Percentiles rank a stretch among this genome's conserved stretches.
These are phyloP conservation scores for Bryoglossum gracile DNA, from an alignment of 495 filamentous ascomycete genomes.

Conservation along the genomic window DNA sequence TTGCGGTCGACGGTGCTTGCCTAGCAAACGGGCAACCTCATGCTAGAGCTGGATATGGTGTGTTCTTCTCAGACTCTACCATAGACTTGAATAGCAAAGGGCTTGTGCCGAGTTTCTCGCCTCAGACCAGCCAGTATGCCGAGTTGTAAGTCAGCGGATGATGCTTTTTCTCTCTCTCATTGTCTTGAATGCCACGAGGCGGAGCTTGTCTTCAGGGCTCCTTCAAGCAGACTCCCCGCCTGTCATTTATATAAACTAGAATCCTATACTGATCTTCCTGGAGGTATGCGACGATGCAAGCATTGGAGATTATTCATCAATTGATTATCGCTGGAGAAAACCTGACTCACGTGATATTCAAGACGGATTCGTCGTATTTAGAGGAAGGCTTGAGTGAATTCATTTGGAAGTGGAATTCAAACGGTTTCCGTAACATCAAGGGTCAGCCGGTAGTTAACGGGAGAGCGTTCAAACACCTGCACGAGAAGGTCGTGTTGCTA, in stretches of 20 bases:
- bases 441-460: conserved; percentile 24
- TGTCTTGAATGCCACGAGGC: too few species aligned
- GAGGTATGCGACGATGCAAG: conserved; percentile 31
- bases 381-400: conserved; percentile 21
- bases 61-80: conserved; percentile 5
- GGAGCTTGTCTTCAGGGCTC: too few species aligned
- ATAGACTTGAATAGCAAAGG: not conserved
- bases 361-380: conserved; percentile 29
- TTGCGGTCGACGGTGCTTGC: conserved; percentile 29
- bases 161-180: too few species aligned
- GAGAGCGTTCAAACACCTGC: conserved; percentile 22
- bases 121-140: conserved; percentile 33
- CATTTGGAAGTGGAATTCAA: conserved; percentile 25
- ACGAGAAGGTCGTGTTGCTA: conserved; percentile 14
- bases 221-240: too few species aligned
- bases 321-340: not conserved
- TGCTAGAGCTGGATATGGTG: conserved; percentile 28
- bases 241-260: too few species aligned
- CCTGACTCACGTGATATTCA: conserved; percentile 16
- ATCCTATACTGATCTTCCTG: too few species aligned
- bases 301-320: conserved; percentile 24
- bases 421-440: conserved; percentile 22
- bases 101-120: not conserved
- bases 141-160: too few species aligned
- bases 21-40: conserved; percentile 26